A percentile compares a stretch with the other conserved stretches of the same genome.
phyloP scores from a whole-genome alignment of 352 stramenopile species.

The Pythium coloratum region DNA sequence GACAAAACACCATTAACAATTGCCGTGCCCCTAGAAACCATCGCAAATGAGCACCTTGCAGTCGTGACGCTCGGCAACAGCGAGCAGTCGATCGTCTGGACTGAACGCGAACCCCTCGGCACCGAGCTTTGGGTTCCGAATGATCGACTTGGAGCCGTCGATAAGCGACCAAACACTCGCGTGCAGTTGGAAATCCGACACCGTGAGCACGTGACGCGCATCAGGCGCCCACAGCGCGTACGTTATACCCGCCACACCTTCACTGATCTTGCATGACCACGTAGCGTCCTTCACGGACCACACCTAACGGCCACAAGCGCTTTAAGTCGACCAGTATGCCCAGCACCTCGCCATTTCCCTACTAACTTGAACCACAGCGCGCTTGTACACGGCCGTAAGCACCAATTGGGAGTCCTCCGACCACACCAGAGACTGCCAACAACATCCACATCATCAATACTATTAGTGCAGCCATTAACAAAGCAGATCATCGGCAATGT shows the following conservation, averaged over 20 bases:
- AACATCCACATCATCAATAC: background rate
- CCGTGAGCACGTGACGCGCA: constrained; percentile 66
- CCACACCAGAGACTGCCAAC: constrained; percentile 41
- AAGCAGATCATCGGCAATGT: background rate
- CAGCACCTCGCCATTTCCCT: background rate
- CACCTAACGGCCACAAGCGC: constrained; percentile 25
- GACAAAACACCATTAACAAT: too few species aligned
- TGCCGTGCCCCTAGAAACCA: background rate
- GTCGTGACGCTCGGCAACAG: constrained; percentile 69
- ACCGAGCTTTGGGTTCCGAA: constrained; percentile 68
- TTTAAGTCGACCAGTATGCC: background rate
- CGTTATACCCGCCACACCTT: constrained; percentile 66
- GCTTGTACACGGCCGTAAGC: constrained; percentile 63
- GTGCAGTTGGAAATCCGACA: constrained; percentile 86
- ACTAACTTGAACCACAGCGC: constrained; percentile 54
- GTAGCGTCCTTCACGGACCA: constrained; percentile 68
- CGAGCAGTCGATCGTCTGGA: constrained; percentile 51
- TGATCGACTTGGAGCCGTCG: constrained; percentile 58
- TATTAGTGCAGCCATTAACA: background rate
- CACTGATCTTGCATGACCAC: constrained; percentile 73
- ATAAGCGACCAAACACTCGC: constrained; percentile 78
- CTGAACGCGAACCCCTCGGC: constrained; percentile 71
- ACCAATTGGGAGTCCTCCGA: constrained; percentile 71
- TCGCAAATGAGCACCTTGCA: constrained; percentile 53
- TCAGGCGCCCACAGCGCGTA: constrained; percentile 57